These are phyloP conservation scores for Lactifluus subvellereus DNA, from an alignment of 768 basidiomycete species.

Conservation along the genomic window DNA sequence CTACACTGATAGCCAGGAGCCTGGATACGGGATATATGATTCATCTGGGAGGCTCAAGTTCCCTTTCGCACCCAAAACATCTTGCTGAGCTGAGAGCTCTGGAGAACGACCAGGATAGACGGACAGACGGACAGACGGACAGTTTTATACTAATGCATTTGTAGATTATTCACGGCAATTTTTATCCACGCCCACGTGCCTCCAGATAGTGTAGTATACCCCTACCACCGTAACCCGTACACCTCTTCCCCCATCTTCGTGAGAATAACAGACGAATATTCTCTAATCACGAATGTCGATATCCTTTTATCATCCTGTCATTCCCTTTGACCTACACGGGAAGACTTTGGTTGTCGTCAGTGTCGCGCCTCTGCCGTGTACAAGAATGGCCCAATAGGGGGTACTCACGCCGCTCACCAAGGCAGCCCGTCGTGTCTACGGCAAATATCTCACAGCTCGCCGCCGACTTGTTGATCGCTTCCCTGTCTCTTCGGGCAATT, in stretches of 20 bases:
- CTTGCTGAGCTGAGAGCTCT: conserved; percentile 49
- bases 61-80: conserved; percentile 53
- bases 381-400: not conserved
- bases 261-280: too few relatives aligned
- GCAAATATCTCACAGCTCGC: conserved; percentile 81
- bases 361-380: not conserved
- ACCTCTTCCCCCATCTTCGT: not conserved
- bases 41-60: conserved; percentile 51
- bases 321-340: conserved; percentile 3
- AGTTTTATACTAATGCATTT: not conserved
- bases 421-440: conserved; percentile 66
- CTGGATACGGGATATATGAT: conserved; percentile 68
- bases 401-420: conserved; percentile 16
- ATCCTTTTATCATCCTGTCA: conserved; percentile 17
- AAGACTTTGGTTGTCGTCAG: conserved; percentile 18
- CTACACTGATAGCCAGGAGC: conserved; percentile 59
- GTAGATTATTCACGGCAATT: not conserved
- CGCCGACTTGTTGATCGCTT: conserved; percentile 65
- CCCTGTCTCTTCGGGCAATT: conserved; percentile 52
- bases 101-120: not conserved
- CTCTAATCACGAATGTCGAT: not conserved
- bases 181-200: not conserved
- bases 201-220: not conserved
- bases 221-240: too few relatives aligned
- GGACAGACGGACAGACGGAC: not conserved